A percentile compares a stretch with the other conserved stretches of the same genome.
These are phyloP conservation scores for Stephanocyclus meneghinianus DNA, from an alignment of 352 stramenopile species.

Conservation along the genomic window DNA sequence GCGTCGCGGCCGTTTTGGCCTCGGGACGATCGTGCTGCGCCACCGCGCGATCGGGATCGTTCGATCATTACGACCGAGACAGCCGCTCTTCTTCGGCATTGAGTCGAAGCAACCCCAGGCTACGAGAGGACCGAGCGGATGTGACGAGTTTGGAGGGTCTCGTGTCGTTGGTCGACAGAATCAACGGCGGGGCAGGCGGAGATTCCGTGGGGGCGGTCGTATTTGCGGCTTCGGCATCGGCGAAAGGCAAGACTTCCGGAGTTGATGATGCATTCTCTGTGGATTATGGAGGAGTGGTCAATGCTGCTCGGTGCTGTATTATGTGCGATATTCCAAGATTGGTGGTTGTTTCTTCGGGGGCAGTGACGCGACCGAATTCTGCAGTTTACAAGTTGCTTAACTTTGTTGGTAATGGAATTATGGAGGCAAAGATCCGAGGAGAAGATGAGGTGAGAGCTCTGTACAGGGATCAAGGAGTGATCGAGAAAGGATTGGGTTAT, in stretches of 20 bases:
- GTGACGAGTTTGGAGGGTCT: constrained; percentile 16
- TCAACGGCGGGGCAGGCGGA: neutral
- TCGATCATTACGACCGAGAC: constrained; percentile 11
- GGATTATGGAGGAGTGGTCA: constrained; percentile 68
- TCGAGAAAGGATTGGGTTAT: constrained; percentile 52
- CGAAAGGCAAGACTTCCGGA: constrained; percentile 39
- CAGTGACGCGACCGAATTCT: constrained; percentile 77
- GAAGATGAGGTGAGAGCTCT: constrained; percentile 70
- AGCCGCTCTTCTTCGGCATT: neutral
- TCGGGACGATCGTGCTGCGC: constrained; percentile 23
- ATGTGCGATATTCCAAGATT: constrained; percentile 57
- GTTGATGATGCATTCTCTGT: constrained; percentile 39
- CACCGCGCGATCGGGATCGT: constrained; percentile 21
- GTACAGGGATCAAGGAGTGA: constrained; percentile 43
- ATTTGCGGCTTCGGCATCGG: constrained; percentile 77
- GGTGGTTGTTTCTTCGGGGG: constrained; percentile 70
- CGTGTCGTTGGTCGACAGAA: constrained; percentile 15
- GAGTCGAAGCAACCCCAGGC: neutral
- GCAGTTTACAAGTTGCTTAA: constrained; percentile 81
- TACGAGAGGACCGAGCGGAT: constrained; percentile 6
- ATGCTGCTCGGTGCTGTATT: constrained; percentile 72
- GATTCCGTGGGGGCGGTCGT: constrained; percentile 52
- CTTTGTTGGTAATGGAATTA: constrained; percentile 76
- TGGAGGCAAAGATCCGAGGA: constrained; percentile 81
- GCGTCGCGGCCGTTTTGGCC: constrained; percentile 23